phyloP scores from a whole-genome alignment of 2,329 filamentous ascomycete species.

The Aspergillus intermedius region DNA sequence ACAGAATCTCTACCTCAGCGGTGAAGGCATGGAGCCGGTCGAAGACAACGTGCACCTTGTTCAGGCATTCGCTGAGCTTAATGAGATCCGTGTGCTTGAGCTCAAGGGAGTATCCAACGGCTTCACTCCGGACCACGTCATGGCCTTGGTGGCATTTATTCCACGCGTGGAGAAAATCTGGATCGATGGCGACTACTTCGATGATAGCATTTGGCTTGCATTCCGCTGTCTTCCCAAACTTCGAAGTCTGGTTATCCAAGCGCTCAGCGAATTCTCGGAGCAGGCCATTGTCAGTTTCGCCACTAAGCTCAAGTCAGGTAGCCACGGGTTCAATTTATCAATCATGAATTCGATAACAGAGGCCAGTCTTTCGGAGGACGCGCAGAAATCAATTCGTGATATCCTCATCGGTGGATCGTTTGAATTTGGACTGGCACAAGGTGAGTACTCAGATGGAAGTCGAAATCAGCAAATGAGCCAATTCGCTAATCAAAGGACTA shows the following conservation, averaged over 20 bases:
- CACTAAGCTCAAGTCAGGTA: slow-evolving; percentile 18
- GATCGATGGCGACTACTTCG: slow-evolving; percentile 26
- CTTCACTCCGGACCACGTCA: slow-evolving; percentile 25
- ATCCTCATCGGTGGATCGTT: slow-evolving; percentile 19
- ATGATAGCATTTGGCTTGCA: slow-evolving; percentile 18
- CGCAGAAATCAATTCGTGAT: slow-evolving; percentile 24
- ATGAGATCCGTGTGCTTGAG: slow-evolving; percentile 24
- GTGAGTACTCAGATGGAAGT: slow-evolving; percentile 7
- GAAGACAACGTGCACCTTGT: slow-evolving; percentile 25
- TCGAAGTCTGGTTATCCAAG: slow-evolving; percentile 23
- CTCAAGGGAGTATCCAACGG: slow-evolving; percentile 29
- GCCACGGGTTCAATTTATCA: slow-evolving; percentile 24
- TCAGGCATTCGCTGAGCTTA: slow-evolving; percentile 21
- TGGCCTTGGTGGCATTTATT: slow-evolving; percentile 20
- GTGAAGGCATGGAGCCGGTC: slow-evolving; percentile 19
- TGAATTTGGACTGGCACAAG: slow-evolving; percentile 17
- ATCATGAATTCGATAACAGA: slow-evolving; percentile 20
- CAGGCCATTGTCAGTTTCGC: slow-evolving; percentile 28
- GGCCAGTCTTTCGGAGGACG: slow-evolving; percentile 18
- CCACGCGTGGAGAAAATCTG: slow-evolving; percentile 27
- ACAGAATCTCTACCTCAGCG: slow-evolving; percentile 24
- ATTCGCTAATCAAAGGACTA: slow-evolving; percentile 9
- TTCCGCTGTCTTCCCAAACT: slow-evolving; percentile 24
- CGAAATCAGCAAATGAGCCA: background rate
- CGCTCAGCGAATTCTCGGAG: slow-evolving; percentile 26